A percentile compares a stretch with the other conserved stretches of the same genome.
These are phyloP conservation scores for Trichoderma erinaceum DNA, from an alignment of 495 filamentous ascomycete species.

Conservation along the genomic window DNA sequence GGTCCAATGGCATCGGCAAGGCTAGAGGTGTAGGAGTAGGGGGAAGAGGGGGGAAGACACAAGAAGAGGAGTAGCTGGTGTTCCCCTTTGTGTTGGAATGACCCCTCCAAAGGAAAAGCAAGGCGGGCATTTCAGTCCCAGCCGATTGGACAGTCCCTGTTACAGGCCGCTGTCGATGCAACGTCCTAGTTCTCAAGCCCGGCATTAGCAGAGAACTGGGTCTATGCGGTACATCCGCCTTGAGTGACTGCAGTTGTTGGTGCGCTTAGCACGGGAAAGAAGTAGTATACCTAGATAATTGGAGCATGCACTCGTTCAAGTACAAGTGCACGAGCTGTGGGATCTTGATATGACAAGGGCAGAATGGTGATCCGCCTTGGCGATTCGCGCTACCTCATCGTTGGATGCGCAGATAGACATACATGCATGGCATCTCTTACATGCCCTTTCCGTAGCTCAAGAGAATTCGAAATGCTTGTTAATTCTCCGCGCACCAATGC, in stretches of 20 bases:
- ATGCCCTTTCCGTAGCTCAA: too few relatives aligned
- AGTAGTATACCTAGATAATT: too few relatives aligned
- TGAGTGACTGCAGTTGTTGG: not conserved
- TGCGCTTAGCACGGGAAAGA: not conserved
- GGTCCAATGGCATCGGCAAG: not conserved
- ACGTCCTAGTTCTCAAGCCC: not conserved
- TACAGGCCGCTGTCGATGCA: not conserved
- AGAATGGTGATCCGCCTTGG: too few relatives aligned
- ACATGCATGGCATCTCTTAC: too few relatives aligned
- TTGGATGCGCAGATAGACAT: too few relatives aligned
- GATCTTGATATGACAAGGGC: too few relatives aligned
- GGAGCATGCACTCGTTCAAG: too few relatives aligned
- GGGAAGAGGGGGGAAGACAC: not conserved
- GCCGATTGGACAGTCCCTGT: conserved; percentile 7
- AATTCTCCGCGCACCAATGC: not conserved
- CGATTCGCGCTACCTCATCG: too few relatives aligned
- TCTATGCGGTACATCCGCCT: not conserved
- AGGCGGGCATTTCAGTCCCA: conserved; percentile 5
- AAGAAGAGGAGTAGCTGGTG: not conserved
- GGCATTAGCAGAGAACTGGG: not conserved
- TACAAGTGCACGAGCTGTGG: too few relatives aligned
- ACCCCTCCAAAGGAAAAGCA: not conserved
- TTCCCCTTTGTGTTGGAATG: conserved; percentile 5
- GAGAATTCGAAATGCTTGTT: not conserved
- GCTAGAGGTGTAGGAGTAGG: not conserved